phyloP scores from a whole-genome alignment of 2,329 filamentous ascomycete genomes.

The Phialemonium atrogriseum region DNA sequence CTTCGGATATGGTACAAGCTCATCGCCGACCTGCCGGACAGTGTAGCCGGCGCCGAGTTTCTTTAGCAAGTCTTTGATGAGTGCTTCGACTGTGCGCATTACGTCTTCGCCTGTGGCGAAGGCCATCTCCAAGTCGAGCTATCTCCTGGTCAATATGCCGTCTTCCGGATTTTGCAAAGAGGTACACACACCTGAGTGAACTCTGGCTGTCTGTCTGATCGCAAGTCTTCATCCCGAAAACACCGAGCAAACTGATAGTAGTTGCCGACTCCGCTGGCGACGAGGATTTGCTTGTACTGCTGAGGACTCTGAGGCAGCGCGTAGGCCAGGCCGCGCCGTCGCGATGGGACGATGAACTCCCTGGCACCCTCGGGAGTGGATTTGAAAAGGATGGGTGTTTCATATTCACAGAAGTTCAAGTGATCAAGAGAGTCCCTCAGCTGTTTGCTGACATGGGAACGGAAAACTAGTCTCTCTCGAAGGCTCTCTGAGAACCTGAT shows the following conservation, averaged over 20 bases:
- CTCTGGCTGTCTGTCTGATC: constrained; percentile 89
- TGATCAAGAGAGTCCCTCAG: constrained; percentile 43
- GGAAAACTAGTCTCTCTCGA: constrained; percentile 59
- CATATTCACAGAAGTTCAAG: constrained; percentile 65
- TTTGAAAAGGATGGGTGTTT: constrained; percentile 93
- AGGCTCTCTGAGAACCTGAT: constrained; percentile 66
- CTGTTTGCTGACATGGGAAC: constrained; percentile 44
- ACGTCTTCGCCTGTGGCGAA: constrained; percentile 69
- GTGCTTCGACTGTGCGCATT: constrained; percentile 44
- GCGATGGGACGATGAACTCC: constrained; percentile 88
- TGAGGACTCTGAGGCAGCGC: constrained; percentile 93
- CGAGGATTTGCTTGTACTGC: constrained; percentile 96
- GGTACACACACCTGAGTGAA: constrained; percentile 66
- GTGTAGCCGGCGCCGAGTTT: constrained; percentile 34
- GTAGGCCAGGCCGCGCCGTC: constrained; percentile 69
- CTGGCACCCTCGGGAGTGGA: constrained; percentile 92
- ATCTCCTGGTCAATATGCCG: constrained; percentile 1
- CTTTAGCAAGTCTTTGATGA: constrained; percentile 49
- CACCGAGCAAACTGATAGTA: constrained; percentile 94
- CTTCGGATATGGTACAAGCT: too few relatives aligned
- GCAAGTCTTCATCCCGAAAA: constrained; percentile 89
- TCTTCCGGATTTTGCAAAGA: constrained; percentile 4
- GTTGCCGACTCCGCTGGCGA: constrained; percentile 73
- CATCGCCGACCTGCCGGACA: constrained; percentile 18
- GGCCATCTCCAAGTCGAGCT: constrained; percentile 90